These are phyloP conservation scores for Aspergillus ostianus DNA, from an alignment of 495 filamentous ascomycete genomes.

Conservation along the genomic window DNA sequence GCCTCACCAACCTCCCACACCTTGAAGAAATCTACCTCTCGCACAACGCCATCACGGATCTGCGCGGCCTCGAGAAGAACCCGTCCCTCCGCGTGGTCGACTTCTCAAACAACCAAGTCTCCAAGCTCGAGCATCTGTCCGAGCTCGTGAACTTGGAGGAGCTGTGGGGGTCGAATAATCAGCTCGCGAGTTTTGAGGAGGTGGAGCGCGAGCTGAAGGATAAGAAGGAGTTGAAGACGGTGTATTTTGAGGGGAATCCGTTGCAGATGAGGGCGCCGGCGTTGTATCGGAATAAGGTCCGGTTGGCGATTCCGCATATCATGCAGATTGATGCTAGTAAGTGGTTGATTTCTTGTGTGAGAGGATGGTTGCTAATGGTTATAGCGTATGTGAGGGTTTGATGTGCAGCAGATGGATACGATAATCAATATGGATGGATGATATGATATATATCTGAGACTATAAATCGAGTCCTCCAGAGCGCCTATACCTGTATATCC, in stretches of 20 bases:
- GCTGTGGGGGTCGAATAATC: constrained; percentile 91
- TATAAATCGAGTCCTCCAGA: no score
- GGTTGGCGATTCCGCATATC: constrained; percentile 81
- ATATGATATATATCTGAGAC: not conserved
- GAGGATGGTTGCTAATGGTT: not conserved
- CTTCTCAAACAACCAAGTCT: constrained; percentile 85
- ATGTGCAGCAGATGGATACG: not conserved
- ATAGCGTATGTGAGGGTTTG: constrained; percentile 34
- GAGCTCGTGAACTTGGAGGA: constrained; percentile 75
- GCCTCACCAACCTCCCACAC: constrained; percentile 67
- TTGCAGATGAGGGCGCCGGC: constrained; percentile 71
- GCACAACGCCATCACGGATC: constrained; percentile 84
- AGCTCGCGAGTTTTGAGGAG: constrained; percentile 74
- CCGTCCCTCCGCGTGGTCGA: constrained; percentile 74
- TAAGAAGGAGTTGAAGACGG: constrained; percentile 79
- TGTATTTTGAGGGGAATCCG: constrained; percentile 97
- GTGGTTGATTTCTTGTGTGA: constrained; percentile 34
- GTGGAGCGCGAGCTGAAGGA: constrained; percentile 76
- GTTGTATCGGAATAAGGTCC: constrained; percentile 90
- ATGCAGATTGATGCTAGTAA: constrained; percentile 96
- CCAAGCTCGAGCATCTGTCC: constrained; percentile 67
- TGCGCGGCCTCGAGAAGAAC: constrained; percentile 73
- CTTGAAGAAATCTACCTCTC: constrained; percentile 97
- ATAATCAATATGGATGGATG: not conserved
- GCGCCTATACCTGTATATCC: no score